Evolutionary conservation across 305 asterid species (phyloP).

Genomic region (Solanum chacoense): DNA sequence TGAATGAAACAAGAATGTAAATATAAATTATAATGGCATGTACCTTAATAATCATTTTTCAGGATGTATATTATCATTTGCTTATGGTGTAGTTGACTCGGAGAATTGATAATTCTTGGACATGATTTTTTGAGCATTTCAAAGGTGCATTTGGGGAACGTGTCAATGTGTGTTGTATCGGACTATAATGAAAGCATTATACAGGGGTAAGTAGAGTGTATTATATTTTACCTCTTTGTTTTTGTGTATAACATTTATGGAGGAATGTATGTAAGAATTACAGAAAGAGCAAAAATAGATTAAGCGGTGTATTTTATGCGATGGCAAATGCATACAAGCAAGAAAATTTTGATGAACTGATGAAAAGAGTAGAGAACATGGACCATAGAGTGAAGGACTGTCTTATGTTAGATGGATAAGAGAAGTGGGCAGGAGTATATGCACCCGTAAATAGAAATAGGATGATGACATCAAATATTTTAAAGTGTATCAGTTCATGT

Average conservation of each 20-base stretch:
- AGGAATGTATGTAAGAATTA: background rate
- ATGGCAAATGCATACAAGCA: background rate
- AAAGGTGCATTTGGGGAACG: background rate
- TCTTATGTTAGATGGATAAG: too few relatives aligned
- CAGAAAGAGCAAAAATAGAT: too few relatives aligned
- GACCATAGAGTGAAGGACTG: too few relatives aligned
- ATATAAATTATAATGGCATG: background rate
- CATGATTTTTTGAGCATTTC: too few relatives aligned
- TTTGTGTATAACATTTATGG: background rate
- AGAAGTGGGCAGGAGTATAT: too few relatives aligned
- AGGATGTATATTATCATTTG: background rate
- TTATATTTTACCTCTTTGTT: too few relatives aligned
- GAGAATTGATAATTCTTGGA: background rate
- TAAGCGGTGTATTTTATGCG: background rate
- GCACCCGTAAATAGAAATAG: too few relatives aligned
- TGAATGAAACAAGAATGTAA: background rate
- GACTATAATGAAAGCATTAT: background rate
- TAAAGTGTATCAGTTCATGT: too few relatives aligned
- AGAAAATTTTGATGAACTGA: background rate
- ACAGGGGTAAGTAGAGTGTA: background rate
- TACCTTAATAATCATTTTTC: background rate
- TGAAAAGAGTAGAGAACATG: background rate
- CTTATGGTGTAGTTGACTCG: background rate
- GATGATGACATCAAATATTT: too few relatives aligned
- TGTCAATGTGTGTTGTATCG: background rate